Percentiles rank a stretch among this genome's conserved stretches.
Evolutionary conservation across 1,284 basidiomycete genomes (phyloP).

Genomic region (Amylostereum areolatum): DNA sequence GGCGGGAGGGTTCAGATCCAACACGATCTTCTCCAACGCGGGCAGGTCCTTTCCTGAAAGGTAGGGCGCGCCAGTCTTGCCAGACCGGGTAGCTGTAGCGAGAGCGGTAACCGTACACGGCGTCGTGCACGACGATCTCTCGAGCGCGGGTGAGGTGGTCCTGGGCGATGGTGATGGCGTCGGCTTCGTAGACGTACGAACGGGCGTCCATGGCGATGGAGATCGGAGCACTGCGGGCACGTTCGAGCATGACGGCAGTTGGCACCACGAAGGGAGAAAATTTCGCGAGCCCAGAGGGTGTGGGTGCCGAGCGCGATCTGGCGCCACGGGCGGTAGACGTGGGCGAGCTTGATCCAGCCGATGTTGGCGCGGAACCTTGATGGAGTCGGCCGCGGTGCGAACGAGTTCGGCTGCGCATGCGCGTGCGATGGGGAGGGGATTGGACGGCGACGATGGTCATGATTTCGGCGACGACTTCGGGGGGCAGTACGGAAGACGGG

Average conservation of each 20-base stretch:
- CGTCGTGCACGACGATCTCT: background rate
- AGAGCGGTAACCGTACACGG: background rate
- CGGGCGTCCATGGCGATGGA: background rate
- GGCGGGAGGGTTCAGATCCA: background rate
- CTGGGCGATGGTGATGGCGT: background rate
- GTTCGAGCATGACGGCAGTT: background rate
- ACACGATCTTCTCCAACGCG: background rate
- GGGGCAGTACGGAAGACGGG: background rate
- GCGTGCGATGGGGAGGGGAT: background rate
- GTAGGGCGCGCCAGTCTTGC: background rate
- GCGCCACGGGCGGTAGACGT: background rate
- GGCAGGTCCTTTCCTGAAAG: background rate
- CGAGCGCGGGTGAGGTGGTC: background rate
- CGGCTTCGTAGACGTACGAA: background rate
- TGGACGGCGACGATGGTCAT: background rate
- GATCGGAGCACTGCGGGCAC: background rate
- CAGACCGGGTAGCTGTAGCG: background rate
- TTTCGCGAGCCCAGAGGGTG: background rate
- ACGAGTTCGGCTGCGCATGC: background rate
- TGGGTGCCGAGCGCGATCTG: background rate
- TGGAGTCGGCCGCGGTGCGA: background rate
- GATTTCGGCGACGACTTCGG: background rate
- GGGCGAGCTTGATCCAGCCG: background rate
- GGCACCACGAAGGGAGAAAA: background rate
- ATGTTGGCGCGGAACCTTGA: background rate